phyloP scores from a whole-genome alignment of 305 asterid genomes.

The Fraxinus platypoda region DNA sequence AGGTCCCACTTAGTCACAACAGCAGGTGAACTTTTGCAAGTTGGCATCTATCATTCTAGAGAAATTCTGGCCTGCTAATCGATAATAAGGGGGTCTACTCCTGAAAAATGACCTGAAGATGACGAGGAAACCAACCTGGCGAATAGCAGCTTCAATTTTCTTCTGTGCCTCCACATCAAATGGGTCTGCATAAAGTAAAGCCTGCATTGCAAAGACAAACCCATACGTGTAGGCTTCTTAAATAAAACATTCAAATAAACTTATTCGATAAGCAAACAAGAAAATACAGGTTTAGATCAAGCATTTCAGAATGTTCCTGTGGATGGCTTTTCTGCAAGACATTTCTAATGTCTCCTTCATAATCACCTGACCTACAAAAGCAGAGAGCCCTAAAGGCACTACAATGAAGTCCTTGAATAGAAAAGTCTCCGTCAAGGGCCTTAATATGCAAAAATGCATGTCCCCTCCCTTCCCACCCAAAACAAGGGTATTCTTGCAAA shows the following conservation, averaged over 20 bases:
- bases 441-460: neutral
- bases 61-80: conserved; percentile 10
- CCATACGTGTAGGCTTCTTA: neutral
- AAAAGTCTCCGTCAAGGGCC: neutral
- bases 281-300: conserved; percentile 2
- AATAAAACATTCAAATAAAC: neutral
- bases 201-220: conserved; percentile 39
- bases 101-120: conserved; percentile 10
- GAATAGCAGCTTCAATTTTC: conserved; percentile 92
- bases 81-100: conserved; percentile 9
- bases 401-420: neutral
- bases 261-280: neutral
- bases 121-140: conserved; percentile 56
- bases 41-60: neutral
- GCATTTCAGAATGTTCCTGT: neutral
- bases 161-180: conserved; percentile 95
- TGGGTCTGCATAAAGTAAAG: conserved; percentile 93
- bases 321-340: neutral
- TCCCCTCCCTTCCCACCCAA: neutral
- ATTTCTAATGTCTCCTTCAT: conserved; percentile 1
- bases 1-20: neutral
- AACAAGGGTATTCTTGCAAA: neutral
- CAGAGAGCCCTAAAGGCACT: neutral
- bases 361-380: neutral
- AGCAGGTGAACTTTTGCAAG: neutral